These are phyloP conservation scores for Penicillium sp. DNA, from an alignment of 2,329 filamentous ascomycete genomes.

Conservation along the genomic window DNA sequence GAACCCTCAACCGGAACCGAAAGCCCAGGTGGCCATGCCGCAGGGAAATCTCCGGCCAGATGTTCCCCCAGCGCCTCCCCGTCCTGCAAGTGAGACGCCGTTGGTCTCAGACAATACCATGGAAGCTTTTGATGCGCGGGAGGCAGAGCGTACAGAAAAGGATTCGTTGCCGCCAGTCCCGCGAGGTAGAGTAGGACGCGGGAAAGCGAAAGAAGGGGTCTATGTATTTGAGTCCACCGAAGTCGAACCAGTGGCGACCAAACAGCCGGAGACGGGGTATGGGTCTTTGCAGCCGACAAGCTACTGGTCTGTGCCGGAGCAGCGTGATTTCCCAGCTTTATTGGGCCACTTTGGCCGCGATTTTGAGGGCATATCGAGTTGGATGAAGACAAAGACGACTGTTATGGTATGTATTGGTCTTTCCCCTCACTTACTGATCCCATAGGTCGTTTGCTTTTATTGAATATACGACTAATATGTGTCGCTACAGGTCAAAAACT, in stretches of 20 bases:
- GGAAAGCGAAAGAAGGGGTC: constrained; percentile 33
- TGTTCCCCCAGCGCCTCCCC: constrained; percentile 14
- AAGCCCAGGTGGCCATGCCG: constrained; percentile 13
- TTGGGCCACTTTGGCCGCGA: constrained; percentile 48
- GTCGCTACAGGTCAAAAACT: constrained; percentile 46
- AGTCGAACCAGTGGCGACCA: constrained; percentile 25
- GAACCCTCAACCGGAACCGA: constrained; percentile 32
- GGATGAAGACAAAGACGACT: constrained; percentile 52
- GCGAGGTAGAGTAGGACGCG: constrained; percentile 29
- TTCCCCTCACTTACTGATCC: background rate
- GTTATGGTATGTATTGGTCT: constrained; percentile 44
- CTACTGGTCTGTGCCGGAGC: constrained; percentile 52
- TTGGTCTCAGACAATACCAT: constrained; percentile 13
- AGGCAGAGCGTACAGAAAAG: constrained; percentile 28
- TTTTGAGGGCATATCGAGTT: constrained; percentile 48
- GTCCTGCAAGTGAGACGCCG: constrained; percentile 29
- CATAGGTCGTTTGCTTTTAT: background rate
- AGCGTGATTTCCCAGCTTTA: constrained; percentile 46
- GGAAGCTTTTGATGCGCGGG: constrained; percentile 20
- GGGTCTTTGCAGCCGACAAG: constrained; percentile 46
- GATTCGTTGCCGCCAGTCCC: constrained; percentile 23
- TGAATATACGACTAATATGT: constrained; percentile 1
- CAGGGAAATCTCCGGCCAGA: constrained; percentile 12
- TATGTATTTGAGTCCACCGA: constrained; percentile 39
- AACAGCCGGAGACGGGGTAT: constrained; percentile 33